Conservation (phyloP, 192 early-diverging fungal genomes). For the Coemansia sp. region DNA sequence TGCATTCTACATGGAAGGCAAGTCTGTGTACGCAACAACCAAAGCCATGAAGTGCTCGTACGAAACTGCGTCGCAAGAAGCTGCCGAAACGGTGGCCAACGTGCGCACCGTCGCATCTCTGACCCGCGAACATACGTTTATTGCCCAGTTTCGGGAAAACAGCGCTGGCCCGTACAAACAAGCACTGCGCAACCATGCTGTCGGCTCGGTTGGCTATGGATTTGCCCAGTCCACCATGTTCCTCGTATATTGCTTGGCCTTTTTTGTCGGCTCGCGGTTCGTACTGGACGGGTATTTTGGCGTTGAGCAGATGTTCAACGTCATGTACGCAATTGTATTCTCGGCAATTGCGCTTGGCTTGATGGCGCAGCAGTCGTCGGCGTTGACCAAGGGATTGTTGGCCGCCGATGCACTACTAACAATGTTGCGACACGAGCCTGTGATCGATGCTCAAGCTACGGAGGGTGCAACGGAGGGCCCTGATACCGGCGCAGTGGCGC, state of each 20-base stretch:
- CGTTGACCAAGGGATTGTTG: slow-evolving; percentile 75
- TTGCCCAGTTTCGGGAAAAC: slow-evolving; percentile 60
- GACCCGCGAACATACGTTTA: slow-evolving; percentile 71
- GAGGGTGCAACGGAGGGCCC: slow-evolving; percentile 38
- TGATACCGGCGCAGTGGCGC: slow-evolving; percentile 24
- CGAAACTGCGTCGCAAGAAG: slow-evolving; percentile 76
- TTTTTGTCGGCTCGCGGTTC: slow-evolving; percentile 71
- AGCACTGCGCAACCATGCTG: slow-evolving; percentile 62
- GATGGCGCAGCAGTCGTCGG: slow-evolving; percentile 70
- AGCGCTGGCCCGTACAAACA: slow-evolving; percentile 69
- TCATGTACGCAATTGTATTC: slow-evolving; percentile 78
- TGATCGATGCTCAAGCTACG: slow-evolving; percentile 58
- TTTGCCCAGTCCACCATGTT: slow-evolving; percentile 71
- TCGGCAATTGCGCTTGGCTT: slow-evolving; percentile 64
- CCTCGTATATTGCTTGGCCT: slow-evolving; percentile 72
- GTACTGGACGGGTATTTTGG: slow-evolving; percentile 54
- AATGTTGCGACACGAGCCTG: slow-evolving; percentile 68
- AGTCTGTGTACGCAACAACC: slow-evolving; percentile 45
- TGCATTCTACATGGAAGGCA: slow-evolving; percentile 41
- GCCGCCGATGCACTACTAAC: slow-evolving; percentile 72
- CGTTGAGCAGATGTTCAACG: slow-evolving; percentile 60
- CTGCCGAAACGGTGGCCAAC: slow-evolving; percentile 79
- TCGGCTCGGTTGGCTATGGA: slow-evolving; percentile 73
- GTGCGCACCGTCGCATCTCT: slow-evolving; percentile 86
- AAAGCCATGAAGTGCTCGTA: slow-evolving; percentile 70